Evolutionary conservation across 2,329 filamentous ascomycete species (phyloP), one percentile per base, ranked within the genome.

Genomic region (Fulvia fulva): DNA sequence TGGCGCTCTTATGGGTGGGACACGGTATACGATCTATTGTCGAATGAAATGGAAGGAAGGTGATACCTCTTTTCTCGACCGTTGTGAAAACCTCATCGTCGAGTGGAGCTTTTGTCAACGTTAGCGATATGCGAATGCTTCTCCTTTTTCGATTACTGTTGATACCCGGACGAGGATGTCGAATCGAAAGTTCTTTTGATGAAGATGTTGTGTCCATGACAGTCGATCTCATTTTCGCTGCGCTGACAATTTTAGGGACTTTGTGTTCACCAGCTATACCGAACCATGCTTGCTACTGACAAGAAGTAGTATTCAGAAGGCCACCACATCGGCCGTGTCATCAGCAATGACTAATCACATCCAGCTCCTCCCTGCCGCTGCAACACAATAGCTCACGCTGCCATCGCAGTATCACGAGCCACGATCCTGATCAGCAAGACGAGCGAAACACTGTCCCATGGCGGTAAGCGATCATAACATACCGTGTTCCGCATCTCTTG

Each of bases 91-190:
- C 37, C 3, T n/a, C 37, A 19, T 4, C 30, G 9, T 34, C 30
- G 30, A 34, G 9, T 14, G 11, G 16, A 9, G 9, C 16, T 14
- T 5, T 49, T 23, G 45, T 49, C 45, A 49, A 49, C 12, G 23
- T 50, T 32, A 50, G 47, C 47, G 47, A 50, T 32, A 32, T 50
- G 47, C 47, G 47, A 47, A 50, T 50, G 47, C 47, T 50, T 50
- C 22, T 32, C 16, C 21, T 14, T 30, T 14, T 28, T 50, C 47
- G 37, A 41, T 41, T 41, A 41, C 37, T 21, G 47, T 50, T 50
- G 47, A 50, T 50, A 50, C 47, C 47, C 47, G 47, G 25, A 19
- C n/a, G n/a, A 32, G 14, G 46, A 50, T 5, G 23, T 26, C 26
- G 47, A 50, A 50, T 50, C 16, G 47, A 50, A 32, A 50, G 26